Conservation (phyloP, 2,329 filamentous ascomycete genomes). For the Fusarium paranaense region DNA sequence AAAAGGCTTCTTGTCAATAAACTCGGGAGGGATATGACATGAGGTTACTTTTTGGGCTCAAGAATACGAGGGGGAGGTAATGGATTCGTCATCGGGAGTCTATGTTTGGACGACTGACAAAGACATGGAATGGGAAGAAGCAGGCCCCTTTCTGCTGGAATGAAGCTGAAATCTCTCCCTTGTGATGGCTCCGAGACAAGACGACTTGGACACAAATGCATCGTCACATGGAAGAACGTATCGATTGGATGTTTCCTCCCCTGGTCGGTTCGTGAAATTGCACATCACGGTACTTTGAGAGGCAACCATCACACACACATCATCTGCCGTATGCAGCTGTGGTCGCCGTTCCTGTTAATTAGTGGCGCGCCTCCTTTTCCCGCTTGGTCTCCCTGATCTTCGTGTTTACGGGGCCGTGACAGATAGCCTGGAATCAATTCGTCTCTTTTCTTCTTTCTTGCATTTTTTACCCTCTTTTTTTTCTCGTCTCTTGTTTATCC, state of each 20-base stretch:
- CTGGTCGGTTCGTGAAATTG: conserved; percentile 14
- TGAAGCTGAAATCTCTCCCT: conserved; percentile 21
- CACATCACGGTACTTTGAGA: conserved; percentile 7
- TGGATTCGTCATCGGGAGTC: neutral
- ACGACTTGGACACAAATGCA: conserved; percentile 8
- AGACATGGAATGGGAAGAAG: neutral
- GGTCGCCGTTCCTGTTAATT: conserved; percentile 8
- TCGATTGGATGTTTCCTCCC: conserved; percentile 4
- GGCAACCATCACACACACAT: neutral
- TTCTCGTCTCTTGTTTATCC: neutral
- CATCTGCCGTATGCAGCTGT: conserved; percentile 22
- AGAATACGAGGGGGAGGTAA: neutral
- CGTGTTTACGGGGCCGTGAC: conserved; percentile 5
- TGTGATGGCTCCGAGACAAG: neutral
- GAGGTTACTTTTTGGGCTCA: neutral
- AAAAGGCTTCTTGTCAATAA: neutral
- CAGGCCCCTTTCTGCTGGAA: conserved; percentile 18
- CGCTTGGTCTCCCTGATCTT: conserved; percentile 25
- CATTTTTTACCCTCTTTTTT: neutral
- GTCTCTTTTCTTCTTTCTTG: neutral
- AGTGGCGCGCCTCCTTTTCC: conserved; percentile 42
- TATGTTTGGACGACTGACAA: neutral
- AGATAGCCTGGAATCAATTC: neutral
- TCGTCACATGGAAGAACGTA: conserved; percentile 3
- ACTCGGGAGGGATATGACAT: neutral